Base-by-base conservation (phyloP, 1,284 basidiomycete species). In the Austropuccinia psidii region DNA sequence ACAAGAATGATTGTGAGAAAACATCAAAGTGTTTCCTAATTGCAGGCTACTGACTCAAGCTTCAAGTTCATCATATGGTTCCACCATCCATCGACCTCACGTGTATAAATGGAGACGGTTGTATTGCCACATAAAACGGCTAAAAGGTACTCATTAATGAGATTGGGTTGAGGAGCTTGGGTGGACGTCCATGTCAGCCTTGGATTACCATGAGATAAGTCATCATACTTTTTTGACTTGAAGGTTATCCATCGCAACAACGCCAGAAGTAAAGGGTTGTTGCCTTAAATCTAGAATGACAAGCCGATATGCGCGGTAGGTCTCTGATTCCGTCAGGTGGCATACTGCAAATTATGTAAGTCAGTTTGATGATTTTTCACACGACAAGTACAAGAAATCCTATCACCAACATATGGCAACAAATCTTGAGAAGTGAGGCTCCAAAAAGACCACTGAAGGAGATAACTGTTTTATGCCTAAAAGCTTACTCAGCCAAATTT, bases 71-170 rank as follows among this genome's bases (percentile, higher is more conserved):
- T n/a, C 8, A 45, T 50, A 45, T 29, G 24, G 13, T 45, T 61
- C 70, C 70, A 73, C 70, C 70, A 64, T 7, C 60, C 58, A 55
- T 73, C 49, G 37, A 11, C 29, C n/a, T 35, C 58, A 43, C 70
- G 47, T 17, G 35, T 43, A 52, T 73, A 73, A 33, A 69, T 58
- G 24, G 33, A 47, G 33, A 64, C 50, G 19, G 33, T 13, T 41
- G 27, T 52, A 21, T 17, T 43, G 27, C 60, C 60, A 37, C 50
- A 52, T 37, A 43, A 62, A n/a, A 60, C 60, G 21, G 27, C 47
- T 9, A 60, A 49, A 19, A 64, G 55, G 24, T n/a, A 73, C 13
- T 15, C 24, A n/a, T 35, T 43, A 17, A 39, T n/a, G 58, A 61
- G n/a, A n/a, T n/a, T n/a, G n/a, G n/a, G n/a, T n/a, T n/a, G n/a